These are phyloP conservation scores for Claviceps citrina DNA, from an alignment of 2,329 filamentous ascomycete species.

Conservation along the genomic window DNA sequence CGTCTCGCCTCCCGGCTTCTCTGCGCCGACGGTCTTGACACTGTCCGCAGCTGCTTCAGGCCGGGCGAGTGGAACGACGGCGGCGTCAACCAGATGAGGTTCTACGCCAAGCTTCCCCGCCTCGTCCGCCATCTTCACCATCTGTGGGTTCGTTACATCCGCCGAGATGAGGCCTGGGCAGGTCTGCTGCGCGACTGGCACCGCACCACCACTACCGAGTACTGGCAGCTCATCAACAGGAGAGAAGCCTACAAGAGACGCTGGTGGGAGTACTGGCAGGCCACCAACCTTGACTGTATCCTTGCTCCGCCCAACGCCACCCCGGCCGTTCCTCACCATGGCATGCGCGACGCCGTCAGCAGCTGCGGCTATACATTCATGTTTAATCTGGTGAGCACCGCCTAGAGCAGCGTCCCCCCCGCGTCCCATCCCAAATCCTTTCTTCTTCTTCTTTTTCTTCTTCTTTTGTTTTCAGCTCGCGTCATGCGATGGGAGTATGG, in stretches of 20 bases:
- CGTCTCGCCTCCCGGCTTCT: constrained; percentile 65
- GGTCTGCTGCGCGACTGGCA: constrained; percentile 59
- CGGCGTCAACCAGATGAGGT: constrained; percentile 60
- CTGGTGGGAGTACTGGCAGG: constrained; percentile 80
- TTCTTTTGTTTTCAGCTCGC: too few relatives aligned
- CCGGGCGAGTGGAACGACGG: constrained; percentile 65
- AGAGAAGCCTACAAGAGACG: constrained; percentile 61
- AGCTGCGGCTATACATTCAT: constrained; percentile 88
- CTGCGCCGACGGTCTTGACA: constrained; percentile 69
- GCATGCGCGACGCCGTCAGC: constrained; percentile 71
- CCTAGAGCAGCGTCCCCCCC: neutral
- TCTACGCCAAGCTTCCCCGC: constrained; percentile 56
- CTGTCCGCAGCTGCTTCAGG: constrained; percentile 62
- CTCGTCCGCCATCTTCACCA: constrained; percentile 76
- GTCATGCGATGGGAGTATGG: too few relatives aligned
- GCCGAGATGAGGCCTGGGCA: constrained; percentile 62
- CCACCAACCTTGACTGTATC: constrained; percentile 58
- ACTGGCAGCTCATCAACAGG: constrained; percentile 66
- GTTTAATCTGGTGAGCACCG: constrained; percentile 58
- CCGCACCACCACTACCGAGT: constrained; percentile 57
- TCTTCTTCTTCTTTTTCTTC: too few relatives aligned
- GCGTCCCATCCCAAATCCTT: too few relatives aligned
- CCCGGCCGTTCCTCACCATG: constrained; percentile 72
- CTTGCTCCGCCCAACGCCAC: constrained; percentile 79
- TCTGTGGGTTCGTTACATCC: constrained; percentile 74